Base-by-base conservation (phyloP, 2,329 filamentous ascomycete genomes). In the Penicillium concentricum region DNA sequence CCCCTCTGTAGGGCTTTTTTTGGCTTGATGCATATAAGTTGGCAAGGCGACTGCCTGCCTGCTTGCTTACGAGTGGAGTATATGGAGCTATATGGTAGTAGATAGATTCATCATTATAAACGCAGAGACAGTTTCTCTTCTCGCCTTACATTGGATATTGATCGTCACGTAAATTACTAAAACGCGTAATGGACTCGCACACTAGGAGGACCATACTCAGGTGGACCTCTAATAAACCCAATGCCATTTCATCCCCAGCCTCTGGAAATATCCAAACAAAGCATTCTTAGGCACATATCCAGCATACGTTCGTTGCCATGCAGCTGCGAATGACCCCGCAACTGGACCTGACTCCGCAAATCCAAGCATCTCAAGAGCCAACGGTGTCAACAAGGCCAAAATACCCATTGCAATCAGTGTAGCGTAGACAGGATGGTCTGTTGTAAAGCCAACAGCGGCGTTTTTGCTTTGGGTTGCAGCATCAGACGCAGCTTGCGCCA, bases 191-290 rank as follows among this genome's bases (percentile, higher is more conserved):
- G 28, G 28, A 9, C 28, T 30, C 10, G 10, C 28, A 30, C 9
- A 30, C 28, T 30, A 10, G 9, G 9, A 12, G 28, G 10, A 2
- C 10, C 9, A 30, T 12, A 12, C 28, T 30, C 10, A 30, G 28
- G 4, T 10, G 28, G 28, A 12, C 4, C 30, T 34, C 32, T 35
- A 35, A 35, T 35, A 35, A 43, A 32, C 8, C 46, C 59, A 34
- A 30, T 59, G 55, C 66, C 61, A 69, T 16, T 54, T 65, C 74
- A 79, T 79, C 0, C 76, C 76, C 56, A 79, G 59, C 13, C 73
- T 66, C 69, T 79, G 76, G 32, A 79, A 72, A 49, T 69, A 79
- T 2, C 71, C 70, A 56, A 78, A 77, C n/a, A 79, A 58, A 5
- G 76, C 75, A 0, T 67, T 68, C 56, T 73, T 73, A 8, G 35